These are phyloP conservation scores for Phytophthora niederhauseri DNA, from an alignment of 352 stramenopile genomes.

Conservation along the genomic window DNA sequence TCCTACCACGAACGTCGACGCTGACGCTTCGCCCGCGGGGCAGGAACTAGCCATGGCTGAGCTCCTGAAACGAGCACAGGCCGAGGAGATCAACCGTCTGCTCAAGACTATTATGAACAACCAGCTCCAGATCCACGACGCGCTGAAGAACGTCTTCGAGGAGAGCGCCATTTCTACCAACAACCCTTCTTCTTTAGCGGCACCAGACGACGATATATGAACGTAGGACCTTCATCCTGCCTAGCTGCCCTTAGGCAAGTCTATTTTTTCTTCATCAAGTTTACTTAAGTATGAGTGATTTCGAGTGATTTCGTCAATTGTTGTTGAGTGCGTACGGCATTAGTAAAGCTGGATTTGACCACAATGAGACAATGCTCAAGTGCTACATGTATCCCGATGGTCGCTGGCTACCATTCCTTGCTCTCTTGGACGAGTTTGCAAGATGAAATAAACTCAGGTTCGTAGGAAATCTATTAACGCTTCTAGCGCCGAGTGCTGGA, in stretches of 20 bases:
- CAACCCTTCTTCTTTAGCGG: not conserved
- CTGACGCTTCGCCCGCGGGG: not conserved
- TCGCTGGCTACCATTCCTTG: too few relatives aligned
- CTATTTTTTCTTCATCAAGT: too few relatives aligned
- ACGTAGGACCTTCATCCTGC: too few relatives aligned
- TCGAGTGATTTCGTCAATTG: not conserved
- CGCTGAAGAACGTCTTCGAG: slow-evolving; percentile 18
- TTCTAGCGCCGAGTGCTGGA: too few relatives aligned
- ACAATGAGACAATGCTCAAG: not conserved
- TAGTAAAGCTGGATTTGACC: not conserved
- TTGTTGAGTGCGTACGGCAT: not conserved
- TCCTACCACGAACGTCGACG: not conserved
- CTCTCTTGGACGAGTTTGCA: too few relatives aligned
- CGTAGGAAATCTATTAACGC: too few relatives aligned
- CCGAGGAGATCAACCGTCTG: slow-evolving; percentile 30
- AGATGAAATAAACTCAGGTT: too few relatives aligned
- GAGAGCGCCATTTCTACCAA: not conserved
- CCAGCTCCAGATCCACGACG: slow-evolving; percentile 20
- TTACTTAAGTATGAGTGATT: not conserved
- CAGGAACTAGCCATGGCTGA: slow-evolving; percentile 23
- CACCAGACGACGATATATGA: not conserved
- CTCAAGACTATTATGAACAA: slow-evolving; percentile 32
- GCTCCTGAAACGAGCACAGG: slow-evolving; percentile 17
- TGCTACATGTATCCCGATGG: too few relatives aligned
- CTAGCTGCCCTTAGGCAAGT: too few relatives aligned